A percentile compares a stretch with the other conserved stretches of the same genome.
These are phyloP conservation scores for Penicillium robsamsonii DNA, from an alignment of 495 filamentous ascomycete genomes.

Conservation along the genomic window DNA sequence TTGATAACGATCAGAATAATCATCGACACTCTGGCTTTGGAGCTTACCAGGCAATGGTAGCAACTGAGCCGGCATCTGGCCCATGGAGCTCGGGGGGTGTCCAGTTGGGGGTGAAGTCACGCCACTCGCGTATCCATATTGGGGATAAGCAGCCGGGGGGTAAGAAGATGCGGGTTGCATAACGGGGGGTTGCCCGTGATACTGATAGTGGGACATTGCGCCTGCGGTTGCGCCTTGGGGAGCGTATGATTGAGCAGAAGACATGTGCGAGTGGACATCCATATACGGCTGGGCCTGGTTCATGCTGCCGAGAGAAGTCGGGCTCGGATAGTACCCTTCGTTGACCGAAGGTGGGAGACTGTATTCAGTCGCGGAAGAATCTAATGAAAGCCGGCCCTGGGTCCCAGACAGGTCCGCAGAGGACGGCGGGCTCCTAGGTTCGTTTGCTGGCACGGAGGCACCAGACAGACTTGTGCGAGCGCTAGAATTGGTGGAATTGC, in stretches of 20 bases:
- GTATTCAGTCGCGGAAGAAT: conserved; percentile 38
- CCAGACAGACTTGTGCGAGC: conserved; percentile 42
- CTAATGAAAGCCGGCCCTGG: conserved; percentile 40
- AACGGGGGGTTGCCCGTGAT: conserved; percentile 74
- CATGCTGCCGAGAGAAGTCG: conserved; percentile 65
- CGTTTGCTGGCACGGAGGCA: conserved; percentile 31
- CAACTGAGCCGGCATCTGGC: conserved; percentile 53
- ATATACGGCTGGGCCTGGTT: conserved; percentile 80
- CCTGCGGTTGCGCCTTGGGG: conserved; percentile 79
- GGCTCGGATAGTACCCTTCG: conserved; percentile 42
- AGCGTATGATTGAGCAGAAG: conserved; percentile 73
- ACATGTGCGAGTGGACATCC: conserved; percentile 84
- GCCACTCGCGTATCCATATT: conserved; percentile 72
- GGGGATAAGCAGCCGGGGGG: conserved; percentile 61
- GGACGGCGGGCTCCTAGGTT: conserved; percentile 36
- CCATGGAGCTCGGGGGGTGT: conserved; percentile 68
- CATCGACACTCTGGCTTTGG: conserved; percentile 1
- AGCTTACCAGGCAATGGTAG: conserved; percentile 66
- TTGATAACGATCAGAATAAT: conserved; percentile 19
- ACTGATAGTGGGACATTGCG: conserved; percentile 65
- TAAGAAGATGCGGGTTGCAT: conserved; percentile 81
- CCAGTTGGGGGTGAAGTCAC: conserved; percentile 71
- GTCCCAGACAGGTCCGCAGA: conserved; percentile 36
- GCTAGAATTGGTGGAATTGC: conserved; percentile 31
- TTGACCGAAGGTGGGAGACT: conserved; percentile 28